Evolutionary conservation across 2,329 filamentous ascomycete species (phyloP).

Genomic region (Alternaria angustiovoidea): DNA sequence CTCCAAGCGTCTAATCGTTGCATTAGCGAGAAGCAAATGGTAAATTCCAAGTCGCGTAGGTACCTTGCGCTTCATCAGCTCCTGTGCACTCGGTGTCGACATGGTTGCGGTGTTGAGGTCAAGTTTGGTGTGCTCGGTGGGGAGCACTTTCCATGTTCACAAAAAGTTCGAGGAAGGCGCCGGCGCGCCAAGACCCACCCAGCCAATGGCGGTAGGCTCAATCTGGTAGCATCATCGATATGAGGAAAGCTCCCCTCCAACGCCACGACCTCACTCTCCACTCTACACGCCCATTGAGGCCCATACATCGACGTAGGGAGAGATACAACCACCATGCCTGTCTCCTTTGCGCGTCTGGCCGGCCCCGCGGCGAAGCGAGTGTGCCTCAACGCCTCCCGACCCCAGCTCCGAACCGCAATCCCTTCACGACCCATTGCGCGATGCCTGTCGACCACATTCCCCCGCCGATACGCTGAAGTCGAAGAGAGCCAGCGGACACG

Average conservation of each 20-base stretch:
- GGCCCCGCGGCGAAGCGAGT: constrained; percentile 74
- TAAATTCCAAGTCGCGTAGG: constrained; percentile 31
- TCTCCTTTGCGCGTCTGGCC: constrained; percentile 75
- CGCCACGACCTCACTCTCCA: constrained; percentile 44
- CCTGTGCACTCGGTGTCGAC: constrained; percentile 57
- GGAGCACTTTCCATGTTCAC: constrained; percentile 19
- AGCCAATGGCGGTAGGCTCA: constrained; percentile 41
- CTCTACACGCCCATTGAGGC: constrained; percentile 48
- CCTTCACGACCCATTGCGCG: constrained; percentile 60
- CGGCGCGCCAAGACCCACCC: constrained; percentile 35
- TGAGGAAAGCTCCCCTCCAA: constrained; percentile 39
- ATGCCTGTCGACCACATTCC: constrained; percentile 70
- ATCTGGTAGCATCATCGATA: constrained; percentile 41
- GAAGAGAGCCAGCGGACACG: constrained; percentile 61
- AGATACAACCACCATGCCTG: constrained; percentile 67
- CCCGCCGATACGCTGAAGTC: constrained; percentile 70
- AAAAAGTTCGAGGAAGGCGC: constrained; percentile 36
- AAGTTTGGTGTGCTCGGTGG: constrained; percentile 28
- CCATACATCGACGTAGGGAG: constrained; percentile 40
- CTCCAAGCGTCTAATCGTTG: constrained; percentile 73
- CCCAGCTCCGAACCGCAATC: constrained; percentile 48
- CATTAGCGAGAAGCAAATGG: constrained; percentile 9
- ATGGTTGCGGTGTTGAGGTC: constrained; percentile 46
- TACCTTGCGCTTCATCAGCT: constrained; percentile 70
- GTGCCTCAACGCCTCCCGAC: constrained; percentile 63